Percentiles rank a stretch among this genome's conserved stretches.
Evolutionary conservation across 2,329 filamentous ascomycete genomes (phyloP).

Genomic region (Alternaria sp.): DNA sequence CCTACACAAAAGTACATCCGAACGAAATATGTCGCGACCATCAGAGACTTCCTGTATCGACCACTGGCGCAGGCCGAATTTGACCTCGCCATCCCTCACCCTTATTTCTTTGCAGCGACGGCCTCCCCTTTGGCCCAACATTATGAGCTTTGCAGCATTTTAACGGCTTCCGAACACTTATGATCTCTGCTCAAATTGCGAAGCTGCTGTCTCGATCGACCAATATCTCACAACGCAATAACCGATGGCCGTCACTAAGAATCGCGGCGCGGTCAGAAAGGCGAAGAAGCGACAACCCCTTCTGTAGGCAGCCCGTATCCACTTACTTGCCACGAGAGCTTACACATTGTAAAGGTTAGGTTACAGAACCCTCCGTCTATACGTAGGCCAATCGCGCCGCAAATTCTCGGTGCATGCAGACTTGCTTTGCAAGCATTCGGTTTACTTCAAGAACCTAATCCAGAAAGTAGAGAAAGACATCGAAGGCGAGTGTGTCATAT

Average conservation of each 20-base stretch:
- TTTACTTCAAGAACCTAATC: not conserved
- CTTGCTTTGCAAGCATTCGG: not conserved
- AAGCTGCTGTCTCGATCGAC: too few relatives aligned
- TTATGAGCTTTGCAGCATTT: too few relatives aligned
- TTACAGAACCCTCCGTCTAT: not conserved
- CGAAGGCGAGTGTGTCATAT: not conserved
- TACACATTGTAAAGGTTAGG: not conserved
- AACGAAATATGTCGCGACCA: too few relatives aligned
- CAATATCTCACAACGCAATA: too few relatives aligned
- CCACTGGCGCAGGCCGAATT: too few relatives aligned
- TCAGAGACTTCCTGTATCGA: too few relatives aligned
- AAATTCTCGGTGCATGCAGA: not conserved
- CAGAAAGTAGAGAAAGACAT: not conserved
- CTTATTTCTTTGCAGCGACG: too few relatives aligned
- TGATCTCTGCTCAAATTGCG: too few relatives aligned
- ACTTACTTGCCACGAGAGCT: not conserved
- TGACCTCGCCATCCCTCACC: too few relatives aligned
- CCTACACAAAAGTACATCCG: rapidly evolving
- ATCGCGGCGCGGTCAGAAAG: not conserved
- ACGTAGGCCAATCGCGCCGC: not conserved
- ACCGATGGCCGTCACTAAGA: not conserved
- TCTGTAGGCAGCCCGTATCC: not conserved
- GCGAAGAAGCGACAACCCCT: not conserved
- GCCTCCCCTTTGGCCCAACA: too few relatives aligned
- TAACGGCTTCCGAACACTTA: too few relatives aligned